phyloP scores from a whole-genome alignment of 2,329 filamentous ascomycete genomes.

The Cladosporium sp. region DNA sequence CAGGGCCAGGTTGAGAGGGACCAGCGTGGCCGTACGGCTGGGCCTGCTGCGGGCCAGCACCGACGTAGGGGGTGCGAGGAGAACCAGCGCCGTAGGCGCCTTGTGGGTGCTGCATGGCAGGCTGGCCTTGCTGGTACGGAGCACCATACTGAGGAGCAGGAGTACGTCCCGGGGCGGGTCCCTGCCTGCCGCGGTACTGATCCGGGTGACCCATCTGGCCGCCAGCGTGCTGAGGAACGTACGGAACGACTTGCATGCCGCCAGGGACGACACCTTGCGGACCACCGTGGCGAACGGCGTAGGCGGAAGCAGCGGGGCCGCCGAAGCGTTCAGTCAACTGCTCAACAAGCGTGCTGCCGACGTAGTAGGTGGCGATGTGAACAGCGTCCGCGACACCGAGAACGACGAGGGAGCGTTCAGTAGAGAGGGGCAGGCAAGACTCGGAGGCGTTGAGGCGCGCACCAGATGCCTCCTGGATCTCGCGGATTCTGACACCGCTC shows the following conservation, averaged over 20 bases:
- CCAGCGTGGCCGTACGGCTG: slow-evolving; percentile 60
- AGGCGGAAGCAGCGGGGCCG: slow-evolving; percentile 90
- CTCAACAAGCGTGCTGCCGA: slow-evolving; percentile 95
- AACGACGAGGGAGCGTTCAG: slow-evolving; percentile 95
- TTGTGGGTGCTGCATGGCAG: slow-evolving; percentile 44
- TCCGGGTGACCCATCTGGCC: slow-evolving; percentile 92
- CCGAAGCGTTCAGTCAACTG: slow-evolving; percentile 96
- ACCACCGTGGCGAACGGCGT: slow-evolving; percentile 89
- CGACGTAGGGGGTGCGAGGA: slow-evolving; percentile 72
- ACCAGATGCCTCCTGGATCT: slow-evolving; percentile 97
- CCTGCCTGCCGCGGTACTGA: slow-evolving; percentile 68
- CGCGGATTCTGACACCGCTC: slow-evolving; percentile 89
- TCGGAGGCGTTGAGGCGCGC: slow-evolving; percentile 96
- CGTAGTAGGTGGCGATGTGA: slow-evolving; percentile 98
- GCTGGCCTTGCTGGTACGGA: slow-evolving; percentile 65
- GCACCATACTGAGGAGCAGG: slow-evolving; percentile 52
- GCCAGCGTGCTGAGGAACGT: slow-evolving; percentile 86
- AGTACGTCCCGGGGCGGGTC: slow-evolving; percentile 69
- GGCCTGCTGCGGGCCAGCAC: slow-evolving; percentile 74
- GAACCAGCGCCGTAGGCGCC: slow-evolving; percentile 66
- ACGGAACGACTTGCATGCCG: slow-evolving; percentile 99
- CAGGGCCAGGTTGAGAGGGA: slow-evolving; percentile 55
- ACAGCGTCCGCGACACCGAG: slow-evolving; percentile 97
- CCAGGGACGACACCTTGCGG: slow-evolving; percentile 91
- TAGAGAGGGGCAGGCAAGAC: slow-evolving; percentile 87